Base-by-base conservation (phyloP, 306 rosid species). In the Cicer arietinum region DNA sequence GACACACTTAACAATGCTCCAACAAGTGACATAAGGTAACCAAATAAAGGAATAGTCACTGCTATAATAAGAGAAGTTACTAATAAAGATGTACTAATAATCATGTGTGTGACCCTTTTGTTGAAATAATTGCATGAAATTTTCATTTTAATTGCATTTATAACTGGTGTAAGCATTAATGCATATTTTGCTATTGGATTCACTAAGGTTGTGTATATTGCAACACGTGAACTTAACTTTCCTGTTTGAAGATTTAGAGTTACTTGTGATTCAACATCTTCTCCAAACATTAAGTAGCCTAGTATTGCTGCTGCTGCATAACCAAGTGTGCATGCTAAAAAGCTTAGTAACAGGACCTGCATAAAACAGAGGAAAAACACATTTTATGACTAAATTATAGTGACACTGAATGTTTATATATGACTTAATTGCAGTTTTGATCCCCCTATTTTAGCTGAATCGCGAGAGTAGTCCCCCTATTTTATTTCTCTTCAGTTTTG, bases 171-270 rank as follows among this genome's bases (percentile, higher is more conserved):
- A 1, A 90, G 82, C 91, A 90, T 88, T 76, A 92, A 81, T 41
- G 91, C 94, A 73, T 88, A 92, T 83, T 90, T 92, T 69, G 94
- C 80, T 43, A 92, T 79, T 11, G 98, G 98, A 63, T 71, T 92
- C 1, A 87, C 88, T 78, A 88, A 71, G 46, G 91, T 86, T 0
- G 98, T 90, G 84, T 82, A 92, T 59, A 90, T 87, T 43, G 92
- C 96, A 2, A 92, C 74, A 50, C 50, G 75, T 60, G 94, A 86
- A 78, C 94, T 90, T 22, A 87, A 72, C 70, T 86, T 84, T 12
- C 62, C 72, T 8, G 78, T 67, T 48, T 96, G 92, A 37, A 92
- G 98, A 81, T 85, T 84, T 52, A 90, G 57, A 0, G 96, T 92
- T 35, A 90, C 84, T 39, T 90, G 94, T 11, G 94, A 90, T 54